Evolutionary conservation across 2,329 filamentous ascomycete species (phyloP).

Genomic region (Beauveria pseudobassiana): DNA sequence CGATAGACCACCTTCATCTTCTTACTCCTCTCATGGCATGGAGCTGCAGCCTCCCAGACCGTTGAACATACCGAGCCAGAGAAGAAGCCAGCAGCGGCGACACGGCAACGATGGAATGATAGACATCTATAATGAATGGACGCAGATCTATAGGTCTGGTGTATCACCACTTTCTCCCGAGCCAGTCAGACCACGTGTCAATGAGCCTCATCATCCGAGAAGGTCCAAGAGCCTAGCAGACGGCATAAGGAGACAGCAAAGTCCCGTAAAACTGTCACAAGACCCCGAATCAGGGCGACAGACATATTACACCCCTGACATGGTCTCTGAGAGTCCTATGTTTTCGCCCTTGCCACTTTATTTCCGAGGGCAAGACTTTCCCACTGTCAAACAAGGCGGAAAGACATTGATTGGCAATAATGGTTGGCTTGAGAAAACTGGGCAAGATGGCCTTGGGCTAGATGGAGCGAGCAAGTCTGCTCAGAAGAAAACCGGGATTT

Average conservation of each 20-base stretch:
- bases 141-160: slow-evolving; percentile 16
- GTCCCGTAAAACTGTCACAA: neutral
- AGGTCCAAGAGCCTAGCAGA: slow-evolving; percentile 24
- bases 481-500: slow-evolving; percentile 33
- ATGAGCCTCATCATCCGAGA: slow-evolving; percentile 17
- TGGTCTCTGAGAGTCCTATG: slow-evolving; percentile 19
- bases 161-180: slow-evolving; percentile 13
- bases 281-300: slow-evolving; percentile 13
- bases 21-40: slow-evolving; percentile 19
- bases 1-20: slow-evolving; percentile 17
- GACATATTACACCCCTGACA: slow-evolving; percentile 1
- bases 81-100: slow-evolving; percentile 12
- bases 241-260: slow-evolving; percentile 12
- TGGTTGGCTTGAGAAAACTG: slow-evolving; percentile 48
- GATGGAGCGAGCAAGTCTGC: slow-evolving; percentile 21
- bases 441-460: slow-evolving; percentile 14
- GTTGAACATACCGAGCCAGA: slow-evolving; percentile 13
- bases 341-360: slow-evolving; percentile 38
- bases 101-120: slow-evolving; percentile 16
- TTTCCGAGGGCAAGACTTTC: slow-evolving; percentile 31
- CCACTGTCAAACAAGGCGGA: slow-evolving; percentile 31
- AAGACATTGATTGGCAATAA: slow-evolving; percentile 49
- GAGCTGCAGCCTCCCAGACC: slow-evolving; percentile 17
- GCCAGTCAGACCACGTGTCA: slow-evolving; percentile 13
- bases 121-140: slow-evolving; percentile 22